These are phyloP conservation scores for Penicillium freii DNA, from an alignment of 2,329 filamentous ascomycete genomes.

Conservation along the genomic window DNA sequence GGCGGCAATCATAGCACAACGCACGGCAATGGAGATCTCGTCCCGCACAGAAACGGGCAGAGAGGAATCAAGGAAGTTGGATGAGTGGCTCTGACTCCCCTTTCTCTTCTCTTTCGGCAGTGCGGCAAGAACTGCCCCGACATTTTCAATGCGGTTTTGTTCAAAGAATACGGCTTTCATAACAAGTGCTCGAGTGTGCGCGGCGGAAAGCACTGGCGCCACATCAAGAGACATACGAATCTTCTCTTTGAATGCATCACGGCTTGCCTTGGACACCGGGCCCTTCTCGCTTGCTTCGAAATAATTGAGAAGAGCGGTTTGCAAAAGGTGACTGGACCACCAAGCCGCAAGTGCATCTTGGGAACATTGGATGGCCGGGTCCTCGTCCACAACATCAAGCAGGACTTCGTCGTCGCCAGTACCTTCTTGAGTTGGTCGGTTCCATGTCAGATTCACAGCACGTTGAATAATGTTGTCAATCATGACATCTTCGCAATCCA, in stretches of 20 bases:
- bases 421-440: slow-evolving; percentile 69
- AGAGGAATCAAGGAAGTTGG: slow-evolving; percentile 54
- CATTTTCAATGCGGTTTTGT: slow-evolving; percentile 50
- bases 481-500: slow-evolving; percentile 79
- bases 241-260: slow-evolving; percentile 49
- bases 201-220: slow-evolving; percentile 75
- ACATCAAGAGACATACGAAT: slow-evolving; percentile 68
- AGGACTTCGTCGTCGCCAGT: slow-evolving; percentile 63
- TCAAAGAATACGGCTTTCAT: slow-evolving; percentile 60
- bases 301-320: slow-evolving; percentile 64
- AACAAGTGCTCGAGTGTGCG: slow-evolving; percentile 58
- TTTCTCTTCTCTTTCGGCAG: slow-evolving; percentile 45
- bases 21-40: slow-evolving; percentile 58
- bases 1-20: slow-evolving; percentile 58
- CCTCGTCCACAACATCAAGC: slow-evolving; percentile 81
- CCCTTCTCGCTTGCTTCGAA: slow-evolving; percentile 57
- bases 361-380: slow-evolving; percentile 78
- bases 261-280: slow-evolving; percentile 40
- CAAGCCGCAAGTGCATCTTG: slow-evolving; percentile 88
- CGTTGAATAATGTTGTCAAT: slow-evolving; percentile 75
- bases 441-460: slow-evolving; percentile 87
- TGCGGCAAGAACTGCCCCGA: slow-evolving; percentile 54
- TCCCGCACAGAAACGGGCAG: slow-evolving; percentile 50
- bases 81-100: slow-evolving; percentile 32
- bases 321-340: slow-evolving; percentile 76